Conservation (phyloP, 352 stramenopile genomes). For the Phytophthora nicotianae region DNA sequence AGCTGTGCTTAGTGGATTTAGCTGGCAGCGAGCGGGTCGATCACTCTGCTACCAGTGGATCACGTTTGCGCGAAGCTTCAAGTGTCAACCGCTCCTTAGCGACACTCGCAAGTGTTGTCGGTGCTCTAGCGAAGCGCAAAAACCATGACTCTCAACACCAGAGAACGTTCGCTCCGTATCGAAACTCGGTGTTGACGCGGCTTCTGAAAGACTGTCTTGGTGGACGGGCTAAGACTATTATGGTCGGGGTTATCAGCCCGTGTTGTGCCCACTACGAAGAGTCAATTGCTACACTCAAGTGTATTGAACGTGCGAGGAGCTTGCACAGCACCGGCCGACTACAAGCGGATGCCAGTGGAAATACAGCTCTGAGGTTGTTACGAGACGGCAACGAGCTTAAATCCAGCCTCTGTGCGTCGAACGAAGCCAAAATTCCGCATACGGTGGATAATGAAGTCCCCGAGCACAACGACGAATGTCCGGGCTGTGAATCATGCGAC, state of each 20-base stretch:
- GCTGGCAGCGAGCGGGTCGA: conserved; percentile 71
- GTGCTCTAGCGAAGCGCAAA: conserved; percentile 57
- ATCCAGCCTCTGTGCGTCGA: conserved; percentile 32
- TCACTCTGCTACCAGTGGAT: conserved; percentile 47
- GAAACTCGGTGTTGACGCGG: conserved; percentile 89
- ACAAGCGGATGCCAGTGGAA: conserved; percentile 40
- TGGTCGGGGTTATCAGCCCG: conserved; percentile 89
- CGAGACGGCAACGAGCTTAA: conserved; percentile 54
- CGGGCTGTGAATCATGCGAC: conserved; percentile 8
- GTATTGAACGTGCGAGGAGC: conserved; percentile 72
- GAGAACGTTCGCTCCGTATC: conserved; percentile 80
- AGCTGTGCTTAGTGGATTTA: conserved; percentile 78
- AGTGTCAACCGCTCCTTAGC: conserved; percentile 87
- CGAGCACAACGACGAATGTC: conserved; percentile 7
- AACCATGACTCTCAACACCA: conserved; percentile 19
- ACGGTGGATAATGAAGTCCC: conserved; percentile 1
- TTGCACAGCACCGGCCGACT: conserved; percentile 48
- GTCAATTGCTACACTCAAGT: conserved; percentile 85
- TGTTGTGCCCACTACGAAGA: conserved; percentile 88
- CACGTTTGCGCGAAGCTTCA: conserved; percentile 68
- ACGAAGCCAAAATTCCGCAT: conserved; percentile 3
- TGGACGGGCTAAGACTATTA: conserved; percentile 82
- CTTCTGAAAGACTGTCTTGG: conserved; percentile 83
- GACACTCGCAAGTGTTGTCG: conserved; percentile 86
- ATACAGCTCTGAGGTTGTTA: conserved; percentile 41